These are phyloP conservation scores for Candida sojae DNA, from an alignment of 1,139 yeast genomes.

Conservation along the genomic window DNA sequence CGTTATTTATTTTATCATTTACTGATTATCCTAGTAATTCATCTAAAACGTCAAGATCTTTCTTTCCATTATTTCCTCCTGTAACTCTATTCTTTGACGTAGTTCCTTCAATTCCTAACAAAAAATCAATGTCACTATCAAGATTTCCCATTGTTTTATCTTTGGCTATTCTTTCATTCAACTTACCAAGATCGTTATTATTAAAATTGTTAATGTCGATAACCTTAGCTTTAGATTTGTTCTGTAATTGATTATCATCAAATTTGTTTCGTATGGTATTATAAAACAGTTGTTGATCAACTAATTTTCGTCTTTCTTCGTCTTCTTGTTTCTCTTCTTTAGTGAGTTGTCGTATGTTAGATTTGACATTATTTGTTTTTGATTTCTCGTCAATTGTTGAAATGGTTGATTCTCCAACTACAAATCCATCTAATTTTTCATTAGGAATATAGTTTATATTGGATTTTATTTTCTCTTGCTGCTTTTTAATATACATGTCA, in stretches of 20 bases:
- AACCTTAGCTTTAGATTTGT: conserved; percentile 21
- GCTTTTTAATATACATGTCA: conserved; percentile 21
- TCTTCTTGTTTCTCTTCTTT: conserved; percentile 32
- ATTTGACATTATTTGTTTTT: conserved; percentile 4
- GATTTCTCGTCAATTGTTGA: conserved; percentile 14
- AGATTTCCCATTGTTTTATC: conserved; percentile 1
- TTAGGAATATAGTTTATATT: conserved; percentile 1
- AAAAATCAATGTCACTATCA: conserved; percentile 11
- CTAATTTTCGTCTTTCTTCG: conserved; percentile 22
- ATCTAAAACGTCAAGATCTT: conserved; percentile 21
- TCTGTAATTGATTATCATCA: conserved; percentile 12
- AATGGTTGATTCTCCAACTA: conserved; percentile 27
- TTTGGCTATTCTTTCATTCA: conserved; percentile 26
- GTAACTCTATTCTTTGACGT: background rate
- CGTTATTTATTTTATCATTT: background rate
- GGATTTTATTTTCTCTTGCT: conserved; percentile 17
- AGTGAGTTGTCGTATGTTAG: conserved; percentile 21
- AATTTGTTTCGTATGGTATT: conserved; percentile 33
- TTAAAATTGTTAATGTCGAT: conserved; percentile 42
- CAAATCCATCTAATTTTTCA: conserved; percentile 32
- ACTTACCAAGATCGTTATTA: conserved; percentile 23
- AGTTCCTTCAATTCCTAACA: conserved; percentile 8
- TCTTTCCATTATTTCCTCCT: background rate
- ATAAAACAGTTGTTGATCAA: conserved; percentile 29
- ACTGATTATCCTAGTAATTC: conserved; percentile 17